Evolutionary conservation across 2,329 filamentous ascomycete genomes (phyloP).

Genomic region (Pyricularia pennisetigena): DNA sequence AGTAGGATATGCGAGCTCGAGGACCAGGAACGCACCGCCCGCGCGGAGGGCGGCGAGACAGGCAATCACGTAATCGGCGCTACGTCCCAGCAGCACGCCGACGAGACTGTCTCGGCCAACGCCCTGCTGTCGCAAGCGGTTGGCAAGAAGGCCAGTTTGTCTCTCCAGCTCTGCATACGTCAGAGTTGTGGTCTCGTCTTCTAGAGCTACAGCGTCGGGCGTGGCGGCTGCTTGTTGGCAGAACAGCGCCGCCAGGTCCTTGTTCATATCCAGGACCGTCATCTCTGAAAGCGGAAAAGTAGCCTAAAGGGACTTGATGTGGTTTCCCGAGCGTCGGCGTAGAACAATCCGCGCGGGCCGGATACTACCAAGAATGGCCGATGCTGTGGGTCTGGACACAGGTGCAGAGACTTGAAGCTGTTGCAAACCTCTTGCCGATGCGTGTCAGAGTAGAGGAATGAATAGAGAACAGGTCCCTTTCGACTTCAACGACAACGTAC

Average conservation of each 20-base stretch:
- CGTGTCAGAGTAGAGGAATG: neutral
- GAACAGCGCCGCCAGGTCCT: constrained; percentile 66
- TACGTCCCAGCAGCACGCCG: constrained; percentile 65
- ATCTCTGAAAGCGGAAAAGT: constrained; percentile 28
- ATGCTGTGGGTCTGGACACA: neutral
- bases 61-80: constrained; percentile 70
- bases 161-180: constrained; percentile 46
- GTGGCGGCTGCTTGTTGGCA: constrained; percentile 56
- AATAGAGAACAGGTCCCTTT: neutral
- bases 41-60: constrained; percentile 70
- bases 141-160: neutral
- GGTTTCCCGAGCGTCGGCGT: neutral
- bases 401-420: neutral
- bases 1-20: constrained; percentile 70
- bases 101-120: constrained; percentile 63
- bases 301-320: neutral
- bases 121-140: neutral
- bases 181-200: constrained; percentile 57
- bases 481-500: neutral
- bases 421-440: neutral
- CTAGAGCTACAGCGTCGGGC: constrained; percentile 60
- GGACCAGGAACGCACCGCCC: constrained; percentile 69
- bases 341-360: neutral
- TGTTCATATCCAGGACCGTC: constrained; percentile 58
- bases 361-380: too few relatives aligned